Percentiles rank a stretch among this genome's conserved stretches.
These are phyloP conservation scores for Raffaelea ambrosiae DNA, from an alignment of 2,329 filamentous ascomycete genomes.

Conservation along the genomic window DNA sequence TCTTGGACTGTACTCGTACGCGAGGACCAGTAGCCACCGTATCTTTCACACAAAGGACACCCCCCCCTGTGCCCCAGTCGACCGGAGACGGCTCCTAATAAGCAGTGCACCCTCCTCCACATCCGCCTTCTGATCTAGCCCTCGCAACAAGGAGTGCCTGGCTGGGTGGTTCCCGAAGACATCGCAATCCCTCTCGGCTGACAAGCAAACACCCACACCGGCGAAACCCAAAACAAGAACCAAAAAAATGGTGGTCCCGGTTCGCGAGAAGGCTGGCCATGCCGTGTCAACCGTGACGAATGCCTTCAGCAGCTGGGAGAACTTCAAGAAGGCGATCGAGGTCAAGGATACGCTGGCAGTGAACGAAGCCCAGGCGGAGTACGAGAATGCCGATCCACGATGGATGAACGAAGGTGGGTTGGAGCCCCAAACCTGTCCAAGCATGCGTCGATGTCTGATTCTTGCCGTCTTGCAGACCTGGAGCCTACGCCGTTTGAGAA, in stretches of 20 bases:
- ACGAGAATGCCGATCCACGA: background rate
- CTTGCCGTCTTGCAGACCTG: too few relatives aligned
- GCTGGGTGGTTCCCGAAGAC: too few relatives aligned
- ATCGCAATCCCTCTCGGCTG: background rate
- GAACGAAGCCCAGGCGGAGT: background rate
- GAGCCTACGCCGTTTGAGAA: constrained; percentile 27
- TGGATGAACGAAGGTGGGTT: background rate
- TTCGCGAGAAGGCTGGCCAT: background rate
- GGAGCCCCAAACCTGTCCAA: too few relatives aligned
- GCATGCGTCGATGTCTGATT: too few relatives aligned
- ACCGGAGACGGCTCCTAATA: too few relatives aligned
- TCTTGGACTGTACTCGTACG: too few relatives aligned
- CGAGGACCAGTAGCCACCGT: too few relatives aligned
- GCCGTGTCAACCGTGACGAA: background rate
- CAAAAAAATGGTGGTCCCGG: background rate
- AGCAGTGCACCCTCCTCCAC: too few relatives aligned
- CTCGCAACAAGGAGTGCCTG: too few relatives aligned
- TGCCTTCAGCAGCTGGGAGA: background rate
- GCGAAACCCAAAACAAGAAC: background rate
- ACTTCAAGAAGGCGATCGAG: background rate
- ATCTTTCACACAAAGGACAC: too few relatives aligned
- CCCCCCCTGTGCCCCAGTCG: too few relatives aligned
- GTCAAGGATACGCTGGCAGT: background rate
- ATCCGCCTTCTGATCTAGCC: too few relatives aligned
- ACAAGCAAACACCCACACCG: background rate